Conservation (phyloP, 2,329 filamentous ascomycete species). For the Penicillium nordicum region DNA sequence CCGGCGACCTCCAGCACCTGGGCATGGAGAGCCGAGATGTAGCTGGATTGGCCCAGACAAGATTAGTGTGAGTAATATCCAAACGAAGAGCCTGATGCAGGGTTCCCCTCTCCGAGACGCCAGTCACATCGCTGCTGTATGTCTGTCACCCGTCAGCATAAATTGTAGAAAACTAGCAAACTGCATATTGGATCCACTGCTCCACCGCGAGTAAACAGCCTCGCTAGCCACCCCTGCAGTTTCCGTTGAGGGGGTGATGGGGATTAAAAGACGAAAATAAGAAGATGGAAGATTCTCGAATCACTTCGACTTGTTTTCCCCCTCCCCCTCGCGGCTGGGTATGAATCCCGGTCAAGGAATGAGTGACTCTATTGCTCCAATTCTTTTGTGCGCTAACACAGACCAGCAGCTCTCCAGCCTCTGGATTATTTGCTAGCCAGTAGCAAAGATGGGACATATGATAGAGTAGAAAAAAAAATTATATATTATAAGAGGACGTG, state of each 20-base stretch:
- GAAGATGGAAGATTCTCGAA: constrained; percentile 21
- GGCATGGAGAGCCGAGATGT: not conserved
- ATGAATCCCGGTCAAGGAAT: constrained; percentile 14
- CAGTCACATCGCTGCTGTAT: constrained; percentile 8
- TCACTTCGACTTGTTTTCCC: not conserved
- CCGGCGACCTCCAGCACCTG: not conserved
- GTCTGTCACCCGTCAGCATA: constrained; percentile 1
- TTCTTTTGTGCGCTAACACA: constrained; percentile 31
- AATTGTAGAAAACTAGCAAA: constrained; percentile 21
- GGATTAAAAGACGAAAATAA: not conserved
- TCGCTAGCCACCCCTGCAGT: constrained; percentile 4
- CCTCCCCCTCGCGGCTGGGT: constrained; percentile 8
- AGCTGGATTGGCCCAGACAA: not conserved
- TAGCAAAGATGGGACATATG: constrained; percentile 11
- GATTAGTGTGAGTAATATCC: not conserved
- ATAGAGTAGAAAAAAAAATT: constrained; percentile 7
- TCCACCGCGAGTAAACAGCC: constrained; percentile 18
- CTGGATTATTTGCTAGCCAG: constrained; percentile 27
- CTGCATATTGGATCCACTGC: constrained; percentile 26
- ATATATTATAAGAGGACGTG: constrained; percentile 14
- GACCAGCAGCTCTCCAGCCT: constrained; percentile 32
- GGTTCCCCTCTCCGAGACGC: constrained; percentile 4
- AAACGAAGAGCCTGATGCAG: not conserved
- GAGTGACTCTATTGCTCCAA: constrained; percentile 29
- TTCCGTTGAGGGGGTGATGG: constrained; percentile 4